These are phyloP conservation scores for Penicillium expansum DNA, from an alignment of 2,329 filamentous ascomycete genomes.

Conservation along the genomic window DNA sequence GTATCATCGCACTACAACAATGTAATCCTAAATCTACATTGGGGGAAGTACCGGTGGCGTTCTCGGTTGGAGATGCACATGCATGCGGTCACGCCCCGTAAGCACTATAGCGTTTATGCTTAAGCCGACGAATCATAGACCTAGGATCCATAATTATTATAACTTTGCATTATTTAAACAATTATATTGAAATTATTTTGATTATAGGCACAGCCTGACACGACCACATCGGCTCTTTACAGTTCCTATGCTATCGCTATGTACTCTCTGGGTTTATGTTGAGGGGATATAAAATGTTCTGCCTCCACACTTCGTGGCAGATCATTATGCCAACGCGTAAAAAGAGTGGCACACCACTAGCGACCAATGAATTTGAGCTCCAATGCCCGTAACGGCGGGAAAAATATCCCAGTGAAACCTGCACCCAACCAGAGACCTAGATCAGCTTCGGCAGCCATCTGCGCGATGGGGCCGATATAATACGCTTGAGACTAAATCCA, in stretches of 20 bases:
- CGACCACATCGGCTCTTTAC: background rate
- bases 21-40: background rate
- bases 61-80: background rate
- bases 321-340: background rate
- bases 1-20: no score
- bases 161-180: background rate
- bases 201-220: background rate
- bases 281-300: background rate
- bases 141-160: background rate
- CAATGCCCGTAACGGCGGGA: conserved; percentile 36
- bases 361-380: conserved; percentile 33
- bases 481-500: conserved; percentile 36
- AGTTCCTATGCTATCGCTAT: background rate
- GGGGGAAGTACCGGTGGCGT: background rate
- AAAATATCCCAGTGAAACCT: conserved; percentile 35
- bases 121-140: background rate
- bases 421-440: conserved; percentile 39
- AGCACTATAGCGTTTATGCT: background rate
- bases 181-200: background rate
- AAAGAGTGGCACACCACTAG: conserved; percentile 8
- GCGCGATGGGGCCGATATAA: conserved; percentile 39
- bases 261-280: background rate
- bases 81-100: background rate
- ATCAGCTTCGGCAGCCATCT: conserved; percentile 35
- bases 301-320: background rate